Evolutionary conservation across 2,329 filamentous ascomycete species (phyloP).

Genomic region (Drechslerella coelobrocha): DNA sequence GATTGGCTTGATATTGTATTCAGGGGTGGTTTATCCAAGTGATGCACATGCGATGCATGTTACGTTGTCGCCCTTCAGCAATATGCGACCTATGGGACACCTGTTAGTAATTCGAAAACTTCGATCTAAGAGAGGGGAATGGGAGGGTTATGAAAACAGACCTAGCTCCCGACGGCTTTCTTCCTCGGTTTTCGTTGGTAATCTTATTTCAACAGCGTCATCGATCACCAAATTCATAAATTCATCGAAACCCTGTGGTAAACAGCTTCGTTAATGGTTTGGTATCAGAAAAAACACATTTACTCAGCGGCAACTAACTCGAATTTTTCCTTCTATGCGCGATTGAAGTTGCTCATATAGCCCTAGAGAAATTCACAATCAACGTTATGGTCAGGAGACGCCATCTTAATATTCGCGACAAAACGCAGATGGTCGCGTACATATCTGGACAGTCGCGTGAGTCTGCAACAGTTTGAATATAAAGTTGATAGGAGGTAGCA

Average conservation of each 20-base stretch:
- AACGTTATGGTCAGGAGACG: not conserved
- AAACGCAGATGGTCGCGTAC: slow-evolving; percentile 57
- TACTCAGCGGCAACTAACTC: slow-evolving; percentile 67
- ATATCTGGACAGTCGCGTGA: slow-evolving; percentile 86
- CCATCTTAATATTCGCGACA: not conserved
- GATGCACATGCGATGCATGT: slow-evolving; percentile 50
- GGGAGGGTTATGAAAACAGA: slow-evolving; percentile 59
- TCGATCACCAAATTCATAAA: slow-evolving; percentile 99
- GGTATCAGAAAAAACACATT: not conserved
- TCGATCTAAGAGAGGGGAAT: not conserved
- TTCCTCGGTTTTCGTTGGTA: slow-evolving; percentile 79
- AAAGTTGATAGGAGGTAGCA: slow-evolving; percentile 81
- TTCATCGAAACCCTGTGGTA: slow-evolving; percentile 85
- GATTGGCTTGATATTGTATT: not conserved
- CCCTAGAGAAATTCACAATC: slow-evolving; percentile 57
- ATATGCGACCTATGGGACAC: slow-evolving; percentile 65
- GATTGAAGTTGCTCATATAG: slow-evolving; percentile 94
- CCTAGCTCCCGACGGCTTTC: slow-evolving; percentile 81
- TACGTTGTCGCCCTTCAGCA: slow-evolving; percentile 73
- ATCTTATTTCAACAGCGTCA: slow-evolving; percentile 89
- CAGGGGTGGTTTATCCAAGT: slow-evolving; percentile 13
- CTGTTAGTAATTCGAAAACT: not conserved
- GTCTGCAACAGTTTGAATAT: slow-evolving; percentile 89
- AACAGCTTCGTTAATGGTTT: not conserved
- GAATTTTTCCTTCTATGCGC: slow-evolving; percentile 94